Evolutionary conservation across 352 stramenopile genomes (phyloP).

Genomic region (Phytopythium ostracodes): DNA sequence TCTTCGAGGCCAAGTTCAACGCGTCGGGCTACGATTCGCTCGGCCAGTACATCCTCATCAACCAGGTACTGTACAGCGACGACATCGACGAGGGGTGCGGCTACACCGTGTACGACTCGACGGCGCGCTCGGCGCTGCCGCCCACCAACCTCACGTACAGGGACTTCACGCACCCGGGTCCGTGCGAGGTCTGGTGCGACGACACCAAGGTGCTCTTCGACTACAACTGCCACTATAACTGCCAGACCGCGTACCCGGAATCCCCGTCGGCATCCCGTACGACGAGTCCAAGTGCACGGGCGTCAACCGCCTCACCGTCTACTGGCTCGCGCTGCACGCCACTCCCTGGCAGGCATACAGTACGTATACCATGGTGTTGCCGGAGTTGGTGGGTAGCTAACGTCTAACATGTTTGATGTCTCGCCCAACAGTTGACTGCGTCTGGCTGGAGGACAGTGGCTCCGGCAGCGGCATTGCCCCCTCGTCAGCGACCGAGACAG

Average conservation of each 20-base stretch:
- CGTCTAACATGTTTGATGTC: too few species aligned
- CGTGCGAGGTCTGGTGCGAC: conserved; percentile 55
- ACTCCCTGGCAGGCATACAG: conserved; percentile 52
- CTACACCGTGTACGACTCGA: conserved; percentile 31
- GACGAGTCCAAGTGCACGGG: conserved; percentile 33
- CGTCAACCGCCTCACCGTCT: conserved; percentile 37
- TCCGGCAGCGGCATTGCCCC: conserved; percentile 13
- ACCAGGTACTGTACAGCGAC: conserved; percentile 35
- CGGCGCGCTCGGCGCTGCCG: conserved; percentile 22
- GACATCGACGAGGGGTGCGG: conserved; percentile 33
- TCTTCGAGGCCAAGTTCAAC: conserved; percentile 33
- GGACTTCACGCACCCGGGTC: conserved; percentile 46
- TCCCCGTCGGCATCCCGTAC: conserved; percentile 28
- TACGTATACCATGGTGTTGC: too few species aligned
- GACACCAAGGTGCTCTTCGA: conserved; percentile 42
- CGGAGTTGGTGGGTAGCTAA: too few species aligned
- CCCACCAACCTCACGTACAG: conserved; percentile 33
- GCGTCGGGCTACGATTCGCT: conserved; percentile 38
- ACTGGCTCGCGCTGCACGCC: conserved; percentile 45
- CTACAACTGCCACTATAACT: too few species aligned
- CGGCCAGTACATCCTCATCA: conserved; percentile 37
- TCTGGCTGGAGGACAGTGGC: conserved; percentile 28
- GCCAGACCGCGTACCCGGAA: conserved; percentile 32
- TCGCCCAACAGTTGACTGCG: conserved; percentile 27
- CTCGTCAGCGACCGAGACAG: conserved; percentile 13